Base-by-base conservation (phyloP, 2,329 filamentous ascomycete genomes). In the Penicillium sp. region DNA sequence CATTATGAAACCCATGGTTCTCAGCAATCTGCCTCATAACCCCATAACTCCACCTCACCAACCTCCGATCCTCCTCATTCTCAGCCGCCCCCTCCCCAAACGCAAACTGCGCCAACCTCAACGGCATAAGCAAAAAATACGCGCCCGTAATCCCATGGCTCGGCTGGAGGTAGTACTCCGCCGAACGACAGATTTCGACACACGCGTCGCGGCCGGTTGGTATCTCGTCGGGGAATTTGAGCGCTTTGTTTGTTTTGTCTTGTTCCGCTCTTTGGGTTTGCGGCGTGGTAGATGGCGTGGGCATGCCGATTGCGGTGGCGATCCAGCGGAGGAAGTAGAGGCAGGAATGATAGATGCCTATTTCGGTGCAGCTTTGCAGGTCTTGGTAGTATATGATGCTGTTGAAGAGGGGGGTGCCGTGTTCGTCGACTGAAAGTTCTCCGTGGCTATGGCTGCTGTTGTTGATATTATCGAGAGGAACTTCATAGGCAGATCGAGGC, bases 1-100 rank as follows among this genome's bases (percentile, higher is more conserved):
- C 50, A 35, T 45, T 40, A 28, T 43, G 28, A 16, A 52, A 45
- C 16, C 50, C 40, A 35, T 46, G 33, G 6, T 20, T 14, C 46
- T 24, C 11, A 18, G 24, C n/a, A 33, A 33, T 52, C 46, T 52
- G 35, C 50, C 16, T 21, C 50, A 52, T 52, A n/a, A 26, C 26
- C 18, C 11, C 42, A 8, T 24, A 28, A 12, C 33, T 35, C 50
- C 40, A 52, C 38, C 16, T 21, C 14, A 30, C 50, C 9, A 45
- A n/a, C 9, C 9, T n/a, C 8, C 23, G 26, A 23, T 46, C 38
- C 23, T 45, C 49, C 7, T 52, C 49, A 5, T 42, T 33, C 5
- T 51, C 49, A 16, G 35, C 35, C 35, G 18, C n/a, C n/a, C n/a
- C n/a, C n/a, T n/a, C n/a, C n/a, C n/a, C 16, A 43, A 52, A 52